A percentile compares a stretch with the other conserved stretches of the same genome.
These are phyloP conservation scores for Zymoseptoria tritici DNA, from an alignment of 2,329 filamentous ascomycete genomes.

Conservation along the genomic window DNA sequence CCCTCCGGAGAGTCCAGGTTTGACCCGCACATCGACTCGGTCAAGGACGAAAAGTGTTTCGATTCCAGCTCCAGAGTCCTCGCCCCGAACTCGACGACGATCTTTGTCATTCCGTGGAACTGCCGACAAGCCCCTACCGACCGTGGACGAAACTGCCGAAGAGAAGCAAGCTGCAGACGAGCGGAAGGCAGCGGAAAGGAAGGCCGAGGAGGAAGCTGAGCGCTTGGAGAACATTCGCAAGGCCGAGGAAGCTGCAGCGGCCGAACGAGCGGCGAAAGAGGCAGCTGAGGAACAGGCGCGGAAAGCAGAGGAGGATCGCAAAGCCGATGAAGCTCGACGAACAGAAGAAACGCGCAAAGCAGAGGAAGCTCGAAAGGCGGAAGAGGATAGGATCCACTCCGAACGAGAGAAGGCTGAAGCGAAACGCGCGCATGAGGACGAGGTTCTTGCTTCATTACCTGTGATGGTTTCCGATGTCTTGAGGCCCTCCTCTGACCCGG, in stretches of 20 bases:
- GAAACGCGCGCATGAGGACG: conserved; percentile 13
- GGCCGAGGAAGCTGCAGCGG: conserved; percentile 21
- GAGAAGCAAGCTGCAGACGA: conserved; percentile 14
- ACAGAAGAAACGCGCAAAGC: conserved; percentile 19
- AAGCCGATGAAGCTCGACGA: conserved; percentile 11
- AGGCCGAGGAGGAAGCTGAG: conserved; percentile 10
- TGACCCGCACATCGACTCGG: conserved; percentile 17
- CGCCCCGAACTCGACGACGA: conserved; percentile 18
- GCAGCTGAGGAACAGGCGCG: conserved; percentile 21
- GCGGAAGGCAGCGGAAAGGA: conserved; percentile 13
- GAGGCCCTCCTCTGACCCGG: conserved; percentile 13
- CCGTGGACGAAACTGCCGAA: conserved; percentile 20
- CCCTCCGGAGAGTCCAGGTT: conserved; percentile 22
- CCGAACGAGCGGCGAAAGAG: conserved; percentile 14
- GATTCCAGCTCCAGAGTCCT: conserved; percentile 14
- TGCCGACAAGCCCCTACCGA: conserved; percentile 17
- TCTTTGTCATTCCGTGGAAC: conserved; percentile 21
- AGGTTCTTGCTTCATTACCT: conserved; percentile 21
- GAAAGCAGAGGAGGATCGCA: conserved; percentile 18
- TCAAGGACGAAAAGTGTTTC: conserved; percentile 25
- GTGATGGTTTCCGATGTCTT: conserved; percentile 15
- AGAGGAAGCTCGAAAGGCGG: conserved; percentile 11
- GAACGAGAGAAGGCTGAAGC: conserved; percentile 16
- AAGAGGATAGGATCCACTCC: conserved; percentile 11
- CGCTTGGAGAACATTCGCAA: conserved; percentile 13